These are phyloP conservation scores for Tuber microsphaerosporum DNA, from an alignment of 495 filamentous ascomycete species.

Conservation along the genomic window DNA sequence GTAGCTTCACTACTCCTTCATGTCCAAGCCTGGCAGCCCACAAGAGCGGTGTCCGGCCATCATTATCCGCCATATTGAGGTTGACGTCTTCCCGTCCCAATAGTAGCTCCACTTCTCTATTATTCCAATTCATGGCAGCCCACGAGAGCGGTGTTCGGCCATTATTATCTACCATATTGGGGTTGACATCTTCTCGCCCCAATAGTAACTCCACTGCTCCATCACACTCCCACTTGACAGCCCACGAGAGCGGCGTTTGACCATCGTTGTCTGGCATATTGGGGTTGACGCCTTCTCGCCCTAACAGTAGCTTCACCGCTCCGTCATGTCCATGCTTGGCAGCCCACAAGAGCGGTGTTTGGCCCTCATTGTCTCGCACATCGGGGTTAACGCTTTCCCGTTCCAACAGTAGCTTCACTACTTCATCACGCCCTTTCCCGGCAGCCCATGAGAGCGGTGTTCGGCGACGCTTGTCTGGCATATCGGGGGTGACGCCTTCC, in stretches of 20 bases:
- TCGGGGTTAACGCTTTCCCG: background rate
- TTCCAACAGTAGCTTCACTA: background rate
- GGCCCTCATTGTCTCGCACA: background rate
- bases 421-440: background rate
- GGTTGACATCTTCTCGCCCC: background rate
- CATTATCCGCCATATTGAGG: too few relatives aligned
- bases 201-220: background rate
- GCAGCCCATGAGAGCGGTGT: background rate
- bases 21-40: background rate
- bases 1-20: background rate
- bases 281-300: background rate
- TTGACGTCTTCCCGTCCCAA: too few relatives aligned
- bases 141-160: background rate
- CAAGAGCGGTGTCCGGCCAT: too few relatives aligned
- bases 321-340: background rate
- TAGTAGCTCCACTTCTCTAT: too few relatives aligned
- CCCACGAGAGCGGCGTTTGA: too few relatives aligned
- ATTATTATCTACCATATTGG: too few relatives aligned
- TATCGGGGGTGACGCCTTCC: background rate
- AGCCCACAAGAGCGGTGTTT: background rate
- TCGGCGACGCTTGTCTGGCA: background rate
- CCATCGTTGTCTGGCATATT: background rate
- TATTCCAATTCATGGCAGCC: background rate
- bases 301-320: background rate
- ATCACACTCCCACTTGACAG: background rate